phyloP scores from a whole-genome alignment of 176 grass and related monocot species.

The Phoenix roebelenii region DNA sequence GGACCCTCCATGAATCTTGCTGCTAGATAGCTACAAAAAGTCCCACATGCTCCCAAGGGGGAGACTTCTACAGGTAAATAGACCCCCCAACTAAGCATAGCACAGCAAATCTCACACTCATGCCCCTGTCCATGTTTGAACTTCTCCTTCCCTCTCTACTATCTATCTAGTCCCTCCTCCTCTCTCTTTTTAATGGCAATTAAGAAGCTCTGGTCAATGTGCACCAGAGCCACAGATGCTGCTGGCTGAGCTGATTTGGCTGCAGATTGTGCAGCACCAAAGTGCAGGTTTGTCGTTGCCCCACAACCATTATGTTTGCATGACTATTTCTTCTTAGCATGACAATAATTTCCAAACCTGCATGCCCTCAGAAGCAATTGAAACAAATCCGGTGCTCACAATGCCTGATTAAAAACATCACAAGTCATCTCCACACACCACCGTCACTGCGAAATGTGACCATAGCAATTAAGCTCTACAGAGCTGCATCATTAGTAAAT shows the following conservation, averaged over 20 bases:
- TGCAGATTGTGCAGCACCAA: no score
- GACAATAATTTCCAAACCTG: neutral
- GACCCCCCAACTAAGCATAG: no score
- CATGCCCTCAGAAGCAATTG: neutral
- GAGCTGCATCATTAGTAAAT: no score
- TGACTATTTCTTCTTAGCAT: neutral
- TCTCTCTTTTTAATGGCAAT: neutral
- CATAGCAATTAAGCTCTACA: no score
- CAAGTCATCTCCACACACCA: no score
- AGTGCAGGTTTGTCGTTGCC: neutral
- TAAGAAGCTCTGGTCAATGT: neutral
- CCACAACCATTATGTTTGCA: neutral
- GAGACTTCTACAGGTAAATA: no score
- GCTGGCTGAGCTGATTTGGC: neutral
- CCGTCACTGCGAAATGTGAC: no score
- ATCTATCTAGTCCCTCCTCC: no score
- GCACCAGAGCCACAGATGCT: neutral
- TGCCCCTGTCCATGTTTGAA: neutral
- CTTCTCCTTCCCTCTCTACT: neutral
- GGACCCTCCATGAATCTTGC: neutral
- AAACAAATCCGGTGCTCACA: no score
- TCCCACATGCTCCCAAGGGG: no score
- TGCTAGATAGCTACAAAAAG: neutral
- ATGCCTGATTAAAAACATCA: no score
- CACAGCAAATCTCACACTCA: no score